Conservation (phyloP, 2,329 filamentous ascomycete genomes). For the Tolypocladium pustulatum region DNA sequence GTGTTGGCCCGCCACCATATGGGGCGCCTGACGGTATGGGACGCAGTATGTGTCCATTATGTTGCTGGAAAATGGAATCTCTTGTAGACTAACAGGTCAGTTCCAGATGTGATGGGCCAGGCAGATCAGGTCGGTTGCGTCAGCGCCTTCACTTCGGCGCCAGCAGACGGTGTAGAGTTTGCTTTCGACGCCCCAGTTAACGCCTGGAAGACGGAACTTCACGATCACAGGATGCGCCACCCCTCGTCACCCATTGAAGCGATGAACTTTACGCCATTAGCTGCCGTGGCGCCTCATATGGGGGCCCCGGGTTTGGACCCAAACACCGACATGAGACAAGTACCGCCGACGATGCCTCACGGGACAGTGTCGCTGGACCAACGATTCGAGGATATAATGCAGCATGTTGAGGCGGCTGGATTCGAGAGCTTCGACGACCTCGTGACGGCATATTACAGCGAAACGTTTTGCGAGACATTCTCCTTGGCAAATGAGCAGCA, state of each 20-base stretch:
- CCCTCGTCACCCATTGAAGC: conserved; percentile 1
- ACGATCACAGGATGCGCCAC: conserved; percentile 5
- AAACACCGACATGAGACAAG: neutral
- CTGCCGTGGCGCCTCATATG: neutral
- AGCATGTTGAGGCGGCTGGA: conserved; percentile 10
- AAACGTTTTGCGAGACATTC: conserved; percentile 8
- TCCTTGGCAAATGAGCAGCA: conserved; percentile 14
- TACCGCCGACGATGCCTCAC: neutral
- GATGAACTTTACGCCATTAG: conserved; percentile 2
- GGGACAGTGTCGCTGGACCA: conserved; percentile 6
- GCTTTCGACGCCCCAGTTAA: conserved; percentile 8
- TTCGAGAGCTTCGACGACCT: conserved; percentile 16
- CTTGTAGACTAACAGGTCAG: neutral
- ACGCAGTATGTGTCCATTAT: conserved; percentile 1
- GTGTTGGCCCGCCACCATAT: conserved; percentile 1
- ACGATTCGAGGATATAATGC: conserved; percentile 12
- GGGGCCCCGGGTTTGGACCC: neutral
- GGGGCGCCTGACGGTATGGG: neutral
- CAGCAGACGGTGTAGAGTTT: conserved; percentile 10
- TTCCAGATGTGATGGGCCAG: conserved; percentile 4
- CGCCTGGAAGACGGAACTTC: conserved; percentile 9
- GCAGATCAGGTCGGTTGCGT: conserved; percentile 6
- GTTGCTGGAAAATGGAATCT: neutral
- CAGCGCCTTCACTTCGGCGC: conserved; percentile 6
- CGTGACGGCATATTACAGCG: conserved; percentile 15